Evolutionary conservation across 352 stramenopile species (phyloP).

Genomic region (Achlya hypogyna): DNA sequence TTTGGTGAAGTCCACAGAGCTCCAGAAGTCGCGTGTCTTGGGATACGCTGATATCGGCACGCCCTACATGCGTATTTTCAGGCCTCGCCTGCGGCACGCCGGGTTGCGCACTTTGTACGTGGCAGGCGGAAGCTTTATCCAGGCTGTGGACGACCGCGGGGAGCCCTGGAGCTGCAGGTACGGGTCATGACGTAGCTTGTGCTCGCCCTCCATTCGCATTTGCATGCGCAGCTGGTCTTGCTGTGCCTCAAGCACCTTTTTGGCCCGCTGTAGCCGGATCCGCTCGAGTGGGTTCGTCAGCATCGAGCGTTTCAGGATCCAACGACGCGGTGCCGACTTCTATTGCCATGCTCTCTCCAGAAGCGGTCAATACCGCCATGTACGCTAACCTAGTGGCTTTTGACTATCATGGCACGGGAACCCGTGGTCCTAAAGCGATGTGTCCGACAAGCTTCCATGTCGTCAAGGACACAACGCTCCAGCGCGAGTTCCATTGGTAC

Average conservation of each 20-base stretch:
- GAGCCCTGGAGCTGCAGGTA: slow-evolving; percentile 36
- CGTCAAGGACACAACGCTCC: no score
- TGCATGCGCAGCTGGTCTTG: slow-evolving; percentile 54
- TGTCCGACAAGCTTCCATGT: no score
- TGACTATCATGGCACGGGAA: no score
- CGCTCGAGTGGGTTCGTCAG: slow-evolving; percentile 46
- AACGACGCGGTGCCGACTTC: no score
- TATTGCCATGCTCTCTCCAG: no score
- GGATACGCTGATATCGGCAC: slow-evolving; percentile 40
- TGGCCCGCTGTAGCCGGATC: slow-evolving; percentile 46
- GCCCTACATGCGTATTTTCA: slow-evolving; percentile 22
- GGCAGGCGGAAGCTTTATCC: slow-evolving; percentile 31
- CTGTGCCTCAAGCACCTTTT: slow-evolving; percentile 42
- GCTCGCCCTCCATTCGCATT: slow-evolving; percentile 45
- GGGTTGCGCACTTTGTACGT: slow-evolving; percentile 40
- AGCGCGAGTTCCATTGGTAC: no score
- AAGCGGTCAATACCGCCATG: no score
- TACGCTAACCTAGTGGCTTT: no score
- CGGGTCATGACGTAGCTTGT: slow-evolving; percentile 21
- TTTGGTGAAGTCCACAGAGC: slow-evolving; percentile 33
- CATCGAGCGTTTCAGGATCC: background rate
- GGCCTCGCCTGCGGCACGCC: background rate
- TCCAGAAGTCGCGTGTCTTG: slow-evolving; percentile 56
- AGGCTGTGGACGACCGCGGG: slow-evolving; percentile 40
- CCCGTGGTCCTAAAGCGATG: no score